Conservation (phyloP, 495 filamentous ascomycete species). For the Penicillium roqueforti region DNA sequence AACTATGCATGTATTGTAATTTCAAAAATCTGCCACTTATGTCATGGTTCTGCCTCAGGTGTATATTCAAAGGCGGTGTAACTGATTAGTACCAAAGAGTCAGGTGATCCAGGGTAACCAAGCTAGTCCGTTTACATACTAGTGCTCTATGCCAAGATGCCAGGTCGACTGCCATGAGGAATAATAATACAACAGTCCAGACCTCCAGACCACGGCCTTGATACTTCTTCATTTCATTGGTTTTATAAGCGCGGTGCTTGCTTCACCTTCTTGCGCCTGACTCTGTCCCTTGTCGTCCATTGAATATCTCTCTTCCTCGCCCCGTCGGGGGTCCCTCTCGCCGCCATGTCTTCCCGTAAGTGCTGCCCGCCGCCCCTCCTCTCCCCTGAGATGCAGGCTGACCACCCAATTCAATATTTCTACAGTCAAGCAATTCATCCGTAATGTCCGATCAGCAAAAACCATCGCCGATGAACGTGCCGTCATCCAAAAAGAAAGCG, state of each 20-base stretch:
- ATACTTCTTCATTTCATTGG: slow-evolving; percentile 11
- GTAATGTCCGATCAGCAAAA: slow-evolving; percentile 96
- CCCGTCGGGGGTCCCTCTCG: slow-evolving; percentile 38
- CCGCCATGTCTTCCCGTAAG: slow-evolving; percentile 67
- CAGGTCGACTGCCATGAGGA: slow-evolving; percentile 31
- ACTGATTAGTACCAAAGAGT: neutral
- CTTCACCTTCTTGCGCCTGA: slow-evolving; percentile 10
- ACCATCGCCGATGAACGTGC: slow-evolving; percentile 97
- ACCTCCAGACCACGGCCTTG: slow-evolving; percentile 11
- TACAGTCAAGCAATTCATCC: slow-evolving; percentile 98
- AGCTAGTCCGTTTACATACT: slow-evolving; percentile 10
- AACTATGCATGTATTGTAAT: neutral
- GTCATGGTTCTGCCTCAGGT: neutral
- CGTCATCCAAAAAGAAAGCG: slow-evolving; percentile 98
- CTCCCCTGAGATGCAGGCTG: slow-evolving; percentile 34
- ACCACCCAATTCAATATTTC: slow-evolving; percentile 5
- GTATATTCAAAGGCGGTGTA: slow-evolving; percentile 1
- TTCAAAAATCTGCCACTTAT: slow-evolving; percentile 1
- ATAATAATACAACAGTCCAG: slow-evolving; percentile 29
- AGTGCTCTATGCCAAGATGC: slow-evolving; percentile 29
- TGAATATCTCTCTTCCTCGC: slow-evolving; percentile 20
- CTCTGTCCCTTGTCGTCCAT: slow-evolving; percentile 8
- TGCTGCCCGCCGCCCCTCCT: slow-evolving; percentile 31
- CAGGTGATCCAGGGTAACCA: neutral
- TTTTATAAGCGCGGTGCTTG: slow-evolving; percentile 8